phyloP scores from a whole-genome alignment of 805 yeast species.

The Candida tammaniensis region DNA sequence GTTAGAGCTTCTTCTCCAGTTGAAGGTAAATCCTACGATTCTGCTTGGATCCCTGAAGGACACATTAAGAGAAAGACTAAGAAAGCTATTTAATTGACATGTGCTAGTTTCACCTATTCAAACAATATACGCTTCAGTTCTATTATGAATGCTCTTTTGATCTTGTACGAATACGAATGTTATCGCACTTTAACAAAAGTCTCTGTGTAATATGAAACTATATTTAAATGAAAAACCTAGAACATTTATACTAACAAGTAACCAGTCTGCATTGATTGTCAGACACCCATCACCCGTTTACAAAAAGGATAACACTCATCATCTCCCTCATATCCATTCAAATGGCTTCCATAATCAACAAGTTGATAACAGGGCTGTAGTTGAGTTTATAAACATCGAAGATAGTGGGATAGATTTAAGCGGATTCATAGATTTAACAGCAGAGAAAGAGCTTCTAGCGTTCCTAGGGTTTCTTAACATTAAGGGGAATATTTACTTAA shows the following conservation, averaged over 20 bases:
- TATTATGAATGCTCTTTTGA: too few species aligned
- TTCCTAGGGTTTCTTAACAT: constrained; percentile 59
- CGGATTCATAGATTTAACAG: constrained; percentile 44
- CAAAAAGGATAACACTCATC: constrained; percentile 5
- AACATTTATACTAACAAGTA: constrained; percentile 62
- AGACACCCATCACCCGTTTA: constrained; percentile 43
- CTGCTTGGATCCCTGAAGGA: constrained; percentile 58
- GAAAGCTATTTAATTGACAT: constrained; percentile 22
- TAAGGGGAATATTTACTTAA: constrained; percentile 53
- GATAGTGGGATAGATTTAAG: constrained; percentile 35
- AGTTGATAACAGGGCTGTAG: constrained; percentile 33
- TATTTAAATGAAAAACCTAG: constrained; percentile 65
- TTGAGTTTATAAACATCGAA: constrained; percentile 50
- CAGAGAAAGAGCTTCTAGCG: constrained; percentile 43
- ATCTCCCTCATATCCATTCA: constrained; percentile 5
- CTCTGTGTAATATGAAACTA: constrained; percentile 51
- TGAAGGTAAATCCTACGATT: constrained; percentile 34
- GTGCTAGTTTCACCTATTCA: too few species aligned
- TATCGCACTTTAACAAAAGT: constrained; percentile 3
- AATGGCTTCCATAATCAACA: background rate
- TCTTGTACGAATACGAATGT: too few species aligned
- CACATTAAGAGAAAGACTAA: constrained; percentile 42
- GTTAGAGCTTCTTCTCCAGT: constrained; percentile 14
- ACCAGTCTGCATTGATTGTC: constrained; percentile 57
- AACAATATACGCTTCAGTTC: too few species aligned